Conservation (phyloP, 176 grass and related monocot genomes). For the Cymbopogon citratus region DNA sequence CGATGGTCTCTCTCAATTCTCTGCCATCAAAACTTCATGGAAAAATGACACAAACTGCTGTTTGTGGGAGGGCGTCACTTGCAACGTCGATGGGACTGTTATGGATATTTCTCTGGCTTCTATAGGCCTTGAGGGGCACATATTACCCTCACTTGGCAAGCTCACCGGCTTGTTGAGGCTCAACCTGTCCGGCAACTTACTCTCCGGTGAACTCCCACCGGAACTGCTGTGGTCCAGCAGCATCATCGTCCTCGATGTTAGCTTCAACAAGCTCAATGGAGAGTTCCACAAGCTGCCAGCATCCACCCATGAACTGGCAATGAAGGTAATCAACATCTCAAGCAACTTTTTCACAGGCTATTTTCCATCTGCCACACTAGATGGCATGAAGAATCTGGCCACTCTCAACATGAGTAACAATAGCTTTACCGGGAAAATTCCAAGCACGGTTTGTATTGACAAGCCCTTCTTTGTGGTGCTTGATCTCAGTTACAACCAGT, state of each 20-base stretch:
- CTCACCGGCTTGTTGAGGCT: constrained; percentile 22
- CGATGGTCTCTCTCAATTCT: not conserved
- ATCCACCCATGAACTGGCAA: not conserved
- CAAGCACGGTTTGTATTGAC: not conserved
- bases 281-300: not conserved
- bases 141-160: constrained; percentile 30
- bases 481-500: constrained; percentile 36
- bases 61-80: constrained; percentile 31
- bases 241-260: constrained; percentile 23
- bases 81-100: not conserved
- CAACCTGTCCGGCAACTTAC: constrained; percentile 31
- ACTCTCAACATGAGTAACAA: constrained; percentile 39
- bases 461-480: constrained; percentile 12
- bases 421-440: constrained; percentile 30
- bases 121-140: constrained; percentile 21
- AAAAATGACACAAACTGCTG: constrained; percentile 29
- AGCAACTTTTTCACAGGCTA: constrained; percentile 35
- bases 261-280: constrained; percentile 33
- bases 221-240: constrained; percentile 12
- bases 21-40: constrained; percentile 8
- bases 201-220: constrained; percentile 1
- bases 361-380: constrained; percentile 26
- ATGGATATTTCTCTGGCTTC: constrained; percentile 7
- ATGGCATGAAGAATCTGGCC: constrained; percentile 17
- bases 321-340: constrained; percentile 39